These are phyloP conservation scores for Rhytidhysteron rufulum DNA, from an alignment of 2,329 filamentous ascomycete genomes.

Conservation along the genomic window DNA sequence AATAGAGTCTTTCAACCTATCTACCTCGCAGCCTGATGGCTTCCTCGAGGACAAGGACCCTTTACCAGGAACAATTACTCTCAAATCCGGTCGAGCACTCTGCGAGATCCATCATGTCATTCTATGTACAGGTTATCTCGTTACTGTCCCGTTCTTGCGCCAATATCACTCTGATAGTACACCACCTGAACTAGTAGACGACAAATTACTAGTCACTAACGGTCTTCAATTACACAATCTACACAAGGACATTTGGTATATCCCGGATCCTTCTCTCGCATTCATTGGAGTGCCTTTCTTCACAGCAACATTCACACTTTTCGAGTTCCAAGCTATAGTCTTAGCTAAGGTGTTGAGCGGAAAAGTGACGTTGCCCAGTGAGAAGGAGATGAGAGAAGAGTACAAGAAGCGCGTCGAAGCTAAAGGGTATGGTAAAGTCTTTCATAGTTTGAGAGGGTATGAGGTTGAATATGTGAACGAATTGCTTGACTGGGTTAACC, in stretches of 20 bases:
- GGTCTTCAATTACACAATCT: slow-evolving; percentile 63
- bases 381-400: slow-evolving; percentile 41
- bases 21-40: background rate
- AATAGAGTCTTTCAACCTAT: slow-evolving; percentile 45
- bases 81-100: slow-evolving; percentile 53
- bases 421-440: slow-evolving; percentile 41
- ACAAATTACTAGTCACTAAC: slow-evolving; percentile 58
- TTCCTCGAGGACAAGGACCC: slow-evolving; percentile 21
- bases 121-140: slow-evolving; percentile 66
- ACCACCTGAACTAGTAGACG: slow-evolving; percentile 45
- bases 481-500: slow-evolving; percentile 38
- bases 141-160: slow-evolving; percentile 61
- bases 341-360: slow-evolving; percentile 57
- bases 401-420: slow-evolving; percentile 32
- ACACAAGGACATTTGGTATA: slow-evolving; percentile 69
- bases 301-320: slow-evolving; percentile 64
- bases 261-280: slow-evolving; percentile 59
- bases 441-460: slow-evolving; percentile 42
- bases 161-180: slow-evolving; percentile 47
- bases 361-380: slow-evolving; percentile 44
- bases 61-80: slow-evolving; percentile 49
- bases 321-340: slow-evolving; percentile 65
- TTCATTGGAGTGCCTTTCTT: slow-evolving; percentile 66
- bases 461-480: slow-evolving; percentile 40
- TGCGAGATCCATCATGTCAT: slow-evolving; percentile 59